Base-by-base conservation (phyloP, 176 grass and related monocot genomes). In the Sorghum bicolor region DNA sequence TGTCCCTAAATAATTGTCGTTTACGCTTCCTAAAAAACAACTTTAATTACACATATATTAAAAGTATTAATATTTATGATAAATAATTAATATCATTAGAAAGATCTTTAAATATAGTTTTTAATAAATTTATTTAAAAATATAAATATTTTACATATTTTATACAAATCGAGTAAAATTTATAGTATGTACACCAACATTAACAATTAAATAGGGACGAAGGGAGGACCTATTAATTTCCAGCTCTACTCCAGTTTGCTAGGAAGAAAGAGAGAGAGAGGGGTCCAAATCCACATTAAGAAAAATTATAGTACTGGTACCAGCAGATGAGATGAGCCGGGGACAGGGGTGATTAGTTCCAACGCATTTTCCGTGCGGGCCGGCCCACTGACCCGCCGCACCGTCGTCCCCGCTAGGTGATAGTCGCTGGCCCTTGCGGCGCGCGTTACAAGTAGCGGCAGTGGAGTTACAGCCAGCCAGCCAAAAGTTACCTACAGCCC, bases 341-440 rank as follows among this genome's bases (percentile, higher is more conserved):
- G 57, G 45, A 41, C 45, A 67, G 12, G 32, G 25, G 62, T 16
- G 83, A 77, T 77, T 80, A 50, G 68, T 74, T 74, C 41, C 58
- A 66, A 76, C 52, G 67, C 84, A 39, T 86, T 80, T 73, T 74
- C 69, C 47, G 76, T 63, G 67, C 67, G 40, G 41, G 11, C 38
- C 52, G 52, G 52, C 43, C 16, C 52, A 44, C 50, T 6, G 57
- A 64, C 57, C 32, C 67, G 31, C 68, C 76, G 41, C 68, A 80
- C 67, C 67, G 67, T 73, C 57, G 67, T 84, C 55, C 60, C 41
- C 39, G 43, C 83, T 62, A 16, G 47, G 4, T 15, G 45, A 15
- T 50, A 1, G 47, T 25, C 55, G 55, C 38, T 74, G 55, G 4
- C 22, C 25, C 39, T 38, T 38, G 71, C 67, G 74, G 74, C 47